These are phyloP conservation scores for Tripterygium wilfordii DNA, from an alignment of 177 flowering plant genomes.

Conservation along the genomic window DNA sequence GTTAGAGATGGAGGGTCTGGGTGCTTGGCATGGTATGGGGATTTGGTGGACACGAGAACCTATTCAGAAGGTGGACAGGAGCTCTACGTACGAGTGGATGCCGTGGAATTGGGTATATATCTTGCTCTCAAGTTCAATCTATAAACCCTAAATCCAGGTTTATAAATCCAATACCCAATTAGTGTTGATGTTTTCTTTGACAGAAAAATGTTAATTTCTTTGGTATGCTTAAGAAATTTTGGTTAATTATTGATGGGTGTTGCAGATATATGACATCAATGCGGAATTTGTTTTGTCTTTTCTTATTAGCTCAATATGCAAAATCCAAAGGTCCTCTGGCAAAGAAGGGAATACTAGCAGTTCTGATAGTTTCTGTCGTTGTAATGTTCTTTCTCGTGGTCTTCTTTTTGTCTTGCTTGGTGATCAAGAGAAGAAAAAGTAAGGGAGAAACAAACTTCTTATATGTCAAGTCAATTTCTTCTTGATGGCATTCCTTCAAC, in stretches of 20 bases:
- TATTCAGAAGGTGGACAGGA: constrained; percentile 17
- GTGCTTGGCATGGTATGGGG: constrained; percentile 28
- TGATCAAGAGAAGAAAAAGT: constrained; percentile 10
- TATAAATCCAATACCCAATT: not conserved
- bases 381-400: not conserved
- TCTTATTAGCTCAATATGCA: constrained; percentile 9
- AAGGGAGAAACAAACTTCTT: not conserved
- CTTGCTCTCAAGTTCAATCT: not conserved
- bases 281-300: not conserved
- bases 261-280: too few species aligned
- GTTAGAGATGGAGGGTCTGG: constrained; percentile 19
- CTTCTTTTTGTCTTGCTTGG: not conserved
- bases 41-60: constrained; percentile 10
- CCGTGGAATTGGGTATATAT: constrained; percentile 27
- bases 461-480: too few species aligned
- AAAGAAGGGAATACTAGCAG: constrained; percentile 5
- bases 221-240: not conserved
- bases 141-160: not conserved
- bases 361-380: constrained; percentile 4
- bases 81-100: constrained; percentile 25
- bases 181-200: not conserved
- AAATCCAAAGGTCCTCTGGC: constrained; percentile 3
- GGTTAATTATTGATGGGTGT: too few species aligned
- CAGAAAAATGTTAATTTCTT: too few species aligned
- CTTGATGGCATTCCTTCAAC: too few species aligned